Conservation (phyloP, 176 grass and related monocot species). For the Zizania latifolia region DNA sequence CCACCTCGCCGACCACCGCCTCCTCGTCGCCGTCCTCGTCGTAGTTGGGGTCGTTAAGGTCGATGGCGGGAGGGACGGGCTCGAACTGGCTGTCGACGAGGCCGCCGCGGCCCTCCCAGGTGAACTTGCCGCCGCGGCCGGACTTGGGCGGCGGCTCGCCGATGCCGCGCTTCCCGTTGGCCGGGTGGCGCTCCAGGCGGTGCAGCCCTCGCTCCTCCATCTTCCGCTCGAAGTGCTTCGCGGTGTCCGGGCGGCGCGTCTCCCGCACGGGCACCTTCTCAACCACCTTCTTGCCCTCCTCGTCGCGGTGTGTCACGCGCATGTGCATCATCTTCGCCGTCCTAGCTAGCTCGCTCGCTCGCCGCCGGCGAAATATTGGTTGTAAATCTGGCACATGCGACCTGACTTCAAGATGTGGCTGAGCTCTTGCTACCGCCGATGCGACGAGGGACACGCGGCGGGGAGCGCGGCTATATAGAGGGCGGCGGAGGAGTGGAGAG, state of each 20-base stretch:
- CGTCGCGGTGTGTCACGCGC: constrained; percentile 47
- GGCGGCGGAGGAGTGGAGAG: background rate
- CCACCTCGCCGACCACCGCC: constrained; percentile 47
- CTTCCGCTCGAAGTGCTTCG: constrained; percentile 57
- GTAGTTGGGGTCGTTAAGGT: constrained; percentile 81
- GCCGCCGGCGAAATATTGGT: too few relatives aligned
- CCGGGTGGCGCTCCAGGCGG: constrained; percentile 63
- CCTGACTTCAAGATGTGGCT: too few relatives aligned
- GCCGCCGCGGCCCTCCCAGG: constrained; percentile 72
- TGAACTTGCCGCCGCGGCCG: constrained; percentile 79
- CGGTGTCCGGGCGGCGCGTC: constrained; percentile 44
- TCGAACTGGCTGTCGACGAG: constrained; percentile 38
- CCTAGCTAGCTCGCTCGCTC: too few relatives aligned
- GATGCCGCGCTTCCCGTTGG: constrained; percentile 54
- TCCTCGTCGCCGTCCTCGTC: constrained; percentile 30
- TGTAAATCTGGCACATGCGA: too few relatives aligned
- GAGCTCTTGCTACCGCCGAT: too few relatives aligned
- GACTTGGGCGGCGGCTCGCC: constrained; percentile 56
- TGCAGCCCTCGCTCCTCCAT: constrained; percentile 63
- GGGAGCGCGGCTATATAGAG: background rate
- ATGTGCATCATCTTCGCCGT: constrained; percentile 5
- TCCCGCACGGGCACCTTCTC: constrained; percentile 41
- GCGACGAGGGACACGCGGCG: accelerated
- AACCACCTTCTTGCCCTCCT: constrained; percentile 60
- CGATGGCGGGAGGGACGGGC: constrained; percentile 49